Evolutionary conservation across 305 asterid species (phyloP).

Genomic region (Vinca major): DNA sequence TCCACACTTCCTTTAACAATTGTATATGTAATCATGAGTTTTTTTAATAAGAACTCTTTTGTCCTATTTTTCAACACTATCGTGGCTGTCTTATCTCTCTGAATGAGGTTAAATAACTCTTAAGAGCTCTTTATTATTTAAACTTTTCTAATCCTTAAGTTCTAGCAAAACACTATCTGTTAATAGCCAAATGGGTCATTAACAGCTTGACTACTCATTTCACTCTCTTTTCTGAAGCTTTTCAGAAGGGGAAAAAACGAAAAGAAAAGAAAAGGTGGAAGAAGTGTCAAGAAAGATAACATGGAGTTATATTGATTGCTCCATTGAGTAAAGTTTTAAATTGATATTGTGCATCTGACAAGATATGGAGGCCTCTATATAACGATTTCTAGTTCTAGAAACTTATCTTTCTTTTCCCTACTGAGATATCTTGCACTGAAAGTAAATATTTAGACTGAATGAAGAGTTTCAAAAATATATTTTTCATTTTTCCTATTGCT

Average conservation of each 20-base stretch:
- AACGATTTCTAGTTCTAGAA: background rate
- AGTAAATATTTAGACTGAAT: background rate
- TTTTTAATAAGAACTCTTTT: background rate
- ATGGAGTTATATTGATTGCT: background rate
- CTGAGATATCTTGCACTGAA: background rate
- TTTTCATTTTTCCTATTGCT: background rate
- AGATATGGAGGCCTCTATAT: background rate
- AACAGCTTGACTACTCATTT: background rate
- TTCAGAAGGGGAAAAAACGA: background rate
- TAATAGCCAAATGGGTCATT: background rate
- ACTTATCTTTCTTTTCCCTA: background rate
- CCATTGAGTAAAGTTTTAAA: background rate
- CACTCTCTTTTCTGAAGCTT: background rate
- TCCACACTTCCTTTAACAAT: background rate
- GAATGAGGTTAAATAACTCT: background rate
- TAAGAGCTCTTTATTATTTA: background rate
- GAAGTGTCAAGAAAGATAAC: background rate
- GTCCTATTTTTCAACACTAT: background rate
- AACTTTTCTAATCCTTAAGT: background rate
- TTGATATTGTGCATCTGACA: background rate
- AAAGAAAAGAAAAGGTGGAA: background rate
- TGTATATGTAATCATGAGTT: background rate
- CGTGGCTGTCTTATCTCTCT: background rate
- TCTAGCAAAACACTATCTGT: background rate
- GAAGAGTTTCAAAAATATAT: background rate